Evolutionary conservation across 805 yeast species (phyloP), one percentile per base, ranked within the genome.

Genomic region (Hermanozyma aechmeae): DNA sequence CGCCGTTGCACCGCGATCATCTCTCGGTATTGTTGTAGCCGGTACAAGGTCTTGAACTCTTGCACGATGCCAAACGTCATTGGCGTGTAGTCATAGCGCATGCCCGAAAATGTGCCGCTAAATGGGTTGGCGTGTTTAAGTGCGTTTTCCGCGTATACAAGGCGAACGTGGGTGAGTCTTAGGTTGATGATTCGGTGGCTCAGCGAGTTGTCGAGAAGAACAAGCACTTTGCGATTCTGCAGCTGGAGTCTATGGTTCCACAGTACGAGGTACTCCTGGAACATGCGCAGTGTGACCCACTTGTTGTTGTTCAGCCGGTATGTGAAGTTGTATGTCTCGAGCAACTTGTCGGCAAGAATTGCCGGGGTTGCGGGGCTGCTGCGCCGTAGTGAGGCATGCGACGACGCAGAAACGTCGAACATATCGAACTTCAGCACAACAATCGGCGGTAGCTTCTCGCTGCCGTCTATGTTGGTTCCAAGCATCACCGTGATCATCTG

Each of bases 401-500:
- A 35, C 23, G 57, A 51, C 14, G 48, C 42, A 1, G 60, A 42
- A 2, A 56, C 48, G 31, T 60, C 66, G 33, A 61, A 54, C n/a
- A 43, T 42, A 32, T 73, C 78, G 36, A 69, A 68, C 27, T 71
- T 67, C 0, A 81, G 81, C 5, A 76, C 73, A 5, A 76, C 65
- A 21, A 76, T 42, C 0, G 83, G 83, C 19, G 71, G 65, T 16
- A 74, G 45, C 42, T 74, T 75, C 35, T 76, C 82, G 4, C 73
- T 59, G 2, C 82, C 83, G 43, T 73, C 78, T 10, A 73, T 56
- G 42, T 2, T 48, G 43, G 1, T 32, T 43, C 80, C 80, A 75
- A 1, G 57, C 31, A 42, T 75, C 81, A 6, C 49, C 47, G 0
- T 86, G 84, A 1, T 89, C 92, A 27, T 76, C 48, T 82, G 92